Evolutionary conservation across 768 basidiomycete genomes (phyloP).

Genomic region (Termitomyces sp.): DNA sequence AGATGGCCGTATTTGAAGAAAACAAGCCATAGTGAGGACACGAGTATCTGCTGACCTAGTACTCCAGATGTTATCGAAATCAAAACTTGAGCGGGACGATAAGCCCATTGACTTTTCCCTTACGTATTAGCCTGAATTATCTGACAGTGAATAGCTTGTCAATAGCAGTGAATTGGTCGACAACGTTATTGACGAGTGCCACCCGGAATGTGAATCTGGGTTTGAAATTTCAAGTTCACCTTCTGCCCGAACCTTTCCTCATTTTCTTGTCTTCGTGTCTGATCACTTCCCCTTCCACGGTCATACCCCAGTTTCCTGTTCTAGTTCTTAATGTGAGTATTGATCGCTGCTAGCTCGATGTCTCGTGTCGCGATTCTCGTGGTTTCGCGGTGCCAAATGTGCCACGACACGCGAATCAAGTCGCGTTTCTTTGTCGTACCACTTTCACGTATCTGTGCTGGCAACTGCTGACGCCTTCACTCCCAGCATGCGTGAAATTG

Average conservation of each 20-base stretch:
- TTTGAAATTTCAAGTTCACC: slow-evolving; percentile 39
- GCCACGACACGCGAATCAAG: slow-evolving; percentile 26
- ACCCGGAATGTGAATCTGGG: slow-evolving; percentile 39
- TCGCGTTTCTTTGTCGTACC: slow-evolving; percentile 45
- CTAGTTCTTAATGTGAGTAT: slow-evolving; percentile 41
- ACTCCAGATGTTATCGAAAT: not conserved
- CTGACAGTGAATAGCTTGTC: too few relatives aligned
- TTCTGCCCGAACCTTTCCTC: slow-evolving; percentile 33
- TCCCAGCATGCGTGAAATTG: slow-evolving; percentile 96
- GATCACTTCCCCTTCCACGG: slow-evolving; percentile 39
- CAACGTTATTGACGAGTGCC: slow-evolving; percentile 16
- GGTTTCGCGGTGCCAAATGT: slow-evolving; percentile 14
- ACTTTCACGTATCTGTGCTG: slow-evolving; percentile 27
- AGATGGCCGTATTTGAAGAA: too few relatives aligned
- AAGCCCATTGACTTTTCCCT: not conserved
- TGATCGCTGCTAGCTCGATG: not conserved
- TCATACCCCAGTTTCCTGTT: slow-evolving; percentile 32
- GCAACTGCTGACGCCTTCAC: slow-evolving; percentile 27
- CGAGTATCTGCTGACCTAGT: too few relatives aligned
- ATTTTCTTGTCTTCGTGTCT: slow-evolving; percentile 45
- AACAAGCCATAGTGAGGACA: too few relatives aligned
- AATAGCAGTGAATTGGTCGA: too few relatives aligned
- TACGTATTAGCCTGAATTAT: not conserved
- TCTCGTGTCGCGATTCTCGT: slow-evolving; percentile 6
- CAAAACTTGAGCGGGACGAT: not conserved